Evolutionary conservation across 352 stramenopile genomes (phyloP).

Genomic region (Pilasporangium apinafurcum): DNA sequence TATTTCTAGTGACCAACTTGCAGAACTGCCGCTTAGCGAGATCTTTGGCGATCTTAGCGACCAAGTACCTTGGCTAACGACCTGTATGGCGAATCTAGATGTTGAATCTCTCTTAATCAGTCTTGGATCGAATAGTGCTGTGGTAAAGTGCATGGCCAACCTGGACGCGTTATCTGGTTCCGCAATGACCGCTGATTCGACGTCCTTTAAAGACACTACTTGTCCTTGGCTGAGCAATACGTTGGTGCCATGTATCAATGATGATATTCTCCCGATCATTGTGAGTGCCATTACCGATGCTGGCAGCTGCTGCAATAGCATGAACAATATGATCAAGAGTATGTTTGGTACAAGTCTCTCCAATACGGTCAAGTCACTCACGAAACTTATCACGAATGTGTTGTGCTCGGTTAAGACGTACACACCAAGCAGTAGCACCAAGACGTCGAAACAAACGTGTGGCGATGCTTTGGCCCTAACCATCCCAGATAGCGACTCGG

Average conservation of each 20-base stretch:
- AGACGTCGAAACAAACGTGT: constrained; percentile 2
- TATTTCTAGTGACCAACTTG: too few species aligned
- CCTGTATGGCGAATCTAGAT: constrained; percentile 3
- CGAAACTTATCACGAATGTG: constrained; percentile 3
- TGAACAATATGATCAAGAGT: constrained; percentile 1
- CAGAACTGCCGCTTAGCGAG: too few species aligned
- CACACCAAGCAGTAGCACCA: too few species aligned
- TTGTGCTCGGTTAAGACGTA: constrained; percentile 5
- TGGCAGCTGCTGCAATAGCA: background rate
- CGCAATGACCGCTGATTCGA: background rate
- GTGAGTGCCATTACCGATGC: background rate
- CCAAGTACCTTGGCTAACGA: background rate
- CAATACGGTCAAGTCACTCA: background rate
- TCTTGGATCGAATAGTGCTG: background rate
- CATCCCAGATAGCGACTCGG: background rate
- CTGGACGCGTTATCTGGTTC: background rate
- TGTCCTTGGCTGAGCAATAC: constrained; percentile 2
- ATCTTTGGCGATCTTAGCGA: too few species aligned
- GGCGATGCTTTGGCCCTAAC: background rate
- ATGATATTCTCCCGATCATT: constrained; percentile 1
- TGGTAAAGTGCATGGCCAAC: background rate
- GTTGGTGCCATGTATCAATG: constrained; percentile 4
- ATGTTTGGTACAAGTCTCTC: constrained; percentile 1
- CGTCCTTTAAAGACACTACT: background rate
- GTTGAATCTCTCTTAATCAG: background rate